Conservation (phyloP, 306 rosid species). For the Quercus robur region DNA sequence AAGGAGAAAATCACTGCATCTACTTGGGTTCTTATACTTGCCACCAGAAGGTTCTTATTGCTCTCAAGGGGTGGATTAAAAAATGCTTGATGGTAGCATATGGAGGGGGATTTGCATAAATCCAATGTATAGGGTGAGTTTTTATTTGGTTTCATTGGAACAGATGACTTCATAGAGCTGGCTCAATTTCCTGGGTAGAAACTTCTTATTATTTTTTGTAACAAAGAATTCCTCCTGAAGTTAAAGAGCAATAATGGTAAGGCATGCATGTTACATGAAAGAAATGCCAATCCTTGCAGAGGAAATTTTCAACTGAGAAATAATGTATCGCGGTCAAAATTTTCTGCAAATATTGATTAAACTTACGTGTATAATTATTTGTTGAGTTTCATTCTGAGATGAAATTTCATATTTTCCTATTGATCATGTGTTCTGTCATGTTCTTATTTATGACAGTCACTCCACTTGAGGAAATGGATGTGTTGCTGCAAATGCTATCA, state of each 20-base stretch:
- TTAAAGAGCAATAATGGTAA: not conserved
- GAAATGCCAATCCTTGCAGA: not conserved
- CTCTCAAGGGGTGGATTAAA: conserved; percentile 50
- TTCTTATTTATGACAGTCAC: not conserved
- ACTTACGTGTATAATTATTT: not conserved
- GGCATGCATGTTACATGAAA: not conserved
- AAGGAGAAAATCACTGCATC: conserved; percentile 88
- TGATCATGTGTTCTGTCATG: not conserved
- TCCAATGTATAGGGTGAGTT: conserved; percentile 12
- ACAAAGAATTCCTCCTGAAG: not conserved
- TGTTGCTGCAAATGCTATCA: too few relatives aligned
- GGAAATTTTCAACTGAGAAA: not conserved
- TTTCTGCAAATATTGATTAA: not conserved
- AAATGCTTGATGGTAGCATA: conserved; percentile 23
- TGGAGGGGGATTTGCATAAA: not conserved
- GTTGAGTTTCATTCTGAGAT: not conserved
- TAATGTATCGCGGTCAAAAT: conserved; percentile 8
- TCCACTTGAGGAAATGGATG: too few relatives aligned
- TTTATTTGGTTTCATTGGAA: conserved; percentile 1
- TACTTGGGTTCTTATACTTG: conserved; percentile 89
- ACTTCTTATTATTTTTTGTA: conserved; percentile 1
- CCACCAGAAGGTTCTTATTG: conserved; percentile 64
- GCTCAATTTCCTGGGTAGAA: conserved; percentile 6
- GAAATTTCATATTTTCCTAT: not conserved
- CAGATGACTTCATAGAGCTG: not conserved